Conservation (phyloP, 1,284 basidiomycete genomes). For the Inonotus obliquus region DNA sequence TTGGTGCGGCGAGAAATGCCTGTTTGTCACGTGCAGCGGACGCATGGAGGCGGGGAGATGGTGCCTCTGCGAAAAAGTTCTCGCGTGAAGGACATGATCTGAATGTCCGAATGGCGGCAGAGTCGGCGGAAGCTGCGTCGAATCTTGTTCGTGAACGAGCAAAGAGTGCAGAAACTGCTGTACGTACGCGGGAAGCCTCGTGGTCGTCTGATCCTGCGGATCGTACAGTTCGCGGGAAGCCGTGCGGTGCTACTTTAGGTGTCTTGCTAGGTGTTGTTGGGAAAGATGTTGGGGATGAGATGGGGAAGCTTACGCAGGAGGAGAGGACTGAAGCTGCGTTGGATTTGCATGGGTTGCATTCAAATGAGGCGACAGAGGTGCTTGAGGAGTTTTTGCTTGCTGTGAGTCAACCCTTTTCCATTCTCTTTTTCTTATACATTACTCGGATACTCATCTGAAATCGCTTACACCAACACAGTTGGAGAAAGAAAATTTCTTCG, state of each 20-base stretch:
- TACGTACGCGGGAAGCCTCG: conserved; percentile 57
- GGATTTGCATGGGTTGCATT: conserved; percentile 86
- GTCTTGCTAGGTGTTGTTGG: conserved; percentile 81
- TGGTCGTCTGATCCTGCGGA: conserved; percentile 87
- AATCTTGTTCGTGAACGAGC: conserved; percentile 81
- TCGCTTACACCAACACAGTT: conserved; percentile 53
- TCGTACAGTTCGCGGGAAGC: conserved; percentile 67
- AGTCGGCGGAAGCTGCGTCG: conserved; percentile 77
- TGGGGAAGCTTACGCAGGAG: conserved; percentile 54
- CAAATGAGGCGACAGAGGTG: conserved; percentile 88
- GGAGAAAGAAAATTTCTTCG: conserved; percentile 82
- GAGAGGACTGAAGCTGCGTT: conserved; percentile 80
- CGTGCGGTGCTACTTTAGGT: conserved; percentile 79
- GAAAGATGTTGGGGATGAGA: conserved; percentile 38
- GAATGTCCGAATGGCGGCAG: conserved; percentile 83
- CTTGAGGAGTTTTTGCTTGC: conserved; percentile 86
- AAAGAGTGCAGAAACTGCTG: conserved; percentile 69
- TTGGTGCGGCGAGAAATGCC: conserved; percentile 90
- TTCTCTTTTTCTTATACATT: conserved; percentile 7
- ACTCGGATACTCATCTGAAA: not conserved
- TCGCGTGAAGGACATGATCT: conserved; percentile 90
- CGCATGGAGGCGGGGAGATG: conserved; percentile 91
- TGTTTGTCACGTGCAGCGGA: conserved; percentile 94
- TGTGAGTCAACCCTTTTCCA: conserved; percentile 56
- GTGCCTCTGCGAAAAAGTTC: conserved; percentile 91